phyloP scores from a whole-genome alignment of 1,284 basidiomycete genomes.

The Ustilago curta region DNA sequence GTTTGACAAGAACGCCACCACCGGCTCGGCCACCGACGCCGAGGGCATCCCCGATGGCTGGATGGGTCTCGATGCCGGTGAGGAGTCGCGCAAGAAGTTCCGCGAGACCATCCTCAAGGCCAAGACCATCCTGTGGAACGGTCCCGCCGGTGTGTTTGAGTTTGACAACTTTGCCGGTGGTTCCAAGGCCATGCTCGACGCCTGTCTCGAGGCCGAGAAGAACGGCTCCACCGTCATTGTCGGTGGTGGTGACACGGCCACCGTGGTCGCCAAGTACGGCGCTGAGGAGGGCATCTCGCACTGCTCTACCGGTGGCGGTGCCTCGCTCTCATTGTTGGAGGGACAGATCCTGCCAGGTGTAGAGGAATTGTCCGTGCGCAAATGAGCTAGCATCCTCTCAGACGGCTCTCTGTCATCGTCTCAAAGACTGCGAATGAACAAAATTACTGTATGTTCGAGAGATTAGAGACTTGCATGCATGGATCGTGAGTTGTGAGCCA shows the following conservation, averaged over 20 bases:
- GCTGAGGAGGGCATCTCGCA: slow-evolving; percentile 89
- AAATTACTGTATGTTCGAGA: too few species aligned
- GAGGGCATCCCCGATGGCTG: slow-evolving; percentile 91
- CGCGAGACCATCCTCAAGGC: slow-evolving; percentile 82
- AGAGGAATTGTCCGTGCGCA: too few species aligned
- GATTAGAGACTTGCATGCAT: too few species aligned
- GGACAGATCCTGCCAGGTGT: slow-evolving; percentile 78
- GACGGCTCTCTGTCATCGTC: too few species aligned
- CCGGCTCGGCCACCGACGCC: slow-evolving; percentile 80
- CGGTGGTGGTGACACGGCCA: slow-evolving; percentile 70
- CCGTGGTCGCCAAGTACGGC: slow-evolving; percentile 73
- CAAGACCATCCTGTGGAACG: slow-evolving; percentile 99
- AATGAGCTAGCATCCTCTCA: too few species aligned
- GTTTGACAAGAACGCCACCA: slow-evolving; percentile 90
- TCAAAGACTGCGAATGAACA: too few species aligned
- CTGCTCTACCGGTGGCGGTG: slow-evolving; percentile 96
- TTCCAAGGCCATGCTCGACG: slow-evolving; percentile 86
- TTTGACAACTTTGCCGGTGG: slow-evolving; percentile 90
- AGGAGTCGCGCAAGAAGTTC: slow-evolving; percentile 83
- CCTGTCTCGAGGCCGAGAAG: slow-evolving; percentile 86
- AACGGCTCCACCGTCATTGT: slow-evolving; percentile 92
- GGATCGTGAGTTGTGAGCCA: too few species aligned
- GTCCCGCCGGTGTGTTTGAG: slow-evolving; percentile 95
- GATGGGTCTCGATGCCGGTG: slow-evolving; percentile 83
- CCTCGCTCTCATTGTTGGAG: slow-evolving; percentile 75